Evolutionary conservation across 352 stramenopile species (phyloP).

Genomic region (Globisporangium paddicum): DNA sequence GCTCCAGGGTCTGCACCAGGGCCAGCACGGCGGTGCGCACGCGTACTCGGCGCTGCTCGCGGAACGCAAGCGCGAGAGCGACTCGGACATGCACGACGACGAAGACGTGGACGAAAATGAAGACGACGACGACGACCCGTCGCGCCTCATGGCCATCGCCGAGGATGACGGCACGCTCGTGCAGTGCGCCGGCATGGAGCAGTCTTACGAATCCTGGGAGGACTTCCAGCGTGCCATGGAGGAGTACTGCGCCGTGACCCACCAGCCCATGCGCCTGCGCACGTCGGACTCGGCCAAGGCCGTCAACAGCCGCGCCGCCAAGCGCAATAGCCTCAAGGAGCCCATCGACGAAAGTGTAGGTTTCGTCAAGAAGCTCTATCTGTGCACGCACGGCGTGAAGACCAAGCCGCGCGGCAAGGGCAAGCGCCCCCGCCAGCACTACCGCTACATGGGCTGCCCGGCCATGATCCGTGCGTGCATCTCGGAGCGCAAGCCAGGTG

Average conservation of each 20-base stretch:
- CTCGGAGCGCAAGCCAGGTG: conserved; percentile 63
- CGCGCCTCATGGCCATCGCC: conserved; percentile 36
- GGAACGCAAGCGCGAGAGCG: conserved; percentile 57
- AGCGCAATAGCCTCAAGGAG: conserved; percentile 79
- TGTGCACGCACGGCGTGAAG: conserved; percentile 82
- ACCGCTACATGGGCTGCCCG: conserved; percentile 80
- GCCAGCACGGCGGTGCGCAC: conserved; percentile 18
- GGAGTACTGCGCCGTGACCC: conserved; percentile 62
- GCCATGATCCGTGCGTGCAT: conserved; percentile 83
- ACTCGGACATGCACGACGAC: conserved; percentile 51
- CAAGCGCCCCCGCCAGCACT: conserved; percentile 74
- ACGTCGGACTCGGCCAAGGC: conserved; percentile 80
- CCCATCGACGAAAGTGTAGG: conserved; percentile 83
- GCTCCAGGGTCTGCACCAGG: conserved; percentile 22
- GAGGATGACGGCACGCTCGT: conserved; percentile 63
- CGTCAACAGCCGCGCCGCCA: conserved; percentile 71
- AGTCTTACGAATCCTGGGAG: conserved; percentile 80
- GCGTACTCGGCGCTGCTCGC: conserved; percentile 51
- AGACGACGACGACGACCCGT: conserved; percentile 28
- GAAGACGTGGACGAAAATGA: conserved; percentile 42
- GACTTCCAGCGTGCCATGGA: conserved; percentile 82
- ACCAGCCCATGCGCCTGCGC: conserved; percentile 76
- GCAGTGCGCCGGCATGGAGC: conserved; percentile 66
- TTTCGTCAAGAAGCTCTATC: conserved; percentile 84
- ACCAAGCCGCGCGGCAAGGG: conserved; percentile 79